These are phyloP conservation scores for Cystofilobasidium capitatum DNA, from an alignment of 768 basidiomycete species.

Conservation along the genomic window DNA sequence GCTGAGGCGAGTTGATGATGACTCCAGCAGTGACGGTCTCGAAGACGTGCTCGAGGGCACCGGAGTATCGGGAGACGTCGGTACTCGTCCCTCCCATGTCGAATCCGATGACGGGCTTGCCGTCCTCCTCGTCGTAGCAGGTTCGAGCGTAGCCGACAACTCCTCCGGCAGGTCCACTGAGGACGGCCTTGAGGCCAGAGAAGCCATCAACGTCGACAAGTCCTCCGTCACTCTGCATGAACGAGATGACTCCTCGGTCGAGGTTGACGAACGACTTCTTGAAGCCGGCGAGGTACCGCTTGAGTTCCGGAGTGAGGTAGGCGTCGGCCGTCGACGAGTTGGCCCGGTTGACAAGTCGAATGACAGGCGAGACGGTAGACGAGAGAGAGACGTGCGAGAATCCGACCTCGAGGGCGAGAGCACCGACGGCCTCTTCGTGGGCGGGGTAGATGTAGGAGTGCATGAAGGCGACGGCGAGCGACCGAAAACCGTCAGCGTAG, in stretches of 20 bases:
- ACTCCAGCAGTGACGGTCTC: constrained; percentile 23
- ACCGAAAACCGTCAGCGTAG: constrained; percentile 10
- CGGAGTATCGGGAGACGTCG: constrained; percentile 31
- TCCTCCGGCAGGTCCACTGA: constrained; percentile 32
- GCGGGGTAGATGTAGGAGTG: constrained; percentile 53
- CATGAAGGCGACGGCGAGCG: constrained; percentile 12
- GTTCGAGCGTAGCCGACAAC: constrained; percentile 29
- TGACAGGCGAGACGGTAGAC: constrained; percentile 26
- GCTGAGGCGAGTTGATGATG: constrained; percentile 17
- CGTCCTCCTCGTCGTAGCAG: neutral
- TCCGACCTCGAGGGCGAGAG: constrained; percentile 29
- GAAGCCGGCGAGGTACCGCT: constrained; percentile 17
- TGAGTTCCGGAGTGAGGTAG: constrained; percentile 33
- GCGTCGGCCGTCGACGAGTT: constrained; percentile 35
- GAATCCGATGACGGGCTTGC: constrained; percentile 31
- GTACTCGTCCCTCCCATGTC: constrained; percentile 30
- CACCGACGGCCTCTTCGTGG: constrained; percentile 29
- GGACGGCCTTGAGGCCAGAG: constrained; percentile 29
- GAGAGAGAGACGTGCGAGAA: constrained; percentile 26
- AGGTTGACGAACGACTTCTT: neutral
- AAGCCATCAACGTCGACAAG: constrained; percentile 18
- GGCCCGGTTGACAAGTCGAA: constrained; percentile 34
- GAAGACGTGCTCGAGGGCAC: constrained; percentile 27
- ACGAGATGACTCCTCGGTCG: neutral
- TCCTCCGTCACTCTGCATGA: constrained; percentile 5